These are phyloP conservation scores for Scedosporium apiospermum DNA, from an alignment of 2,329 filamentous ascomycete species.

Conservation along the genomic window DNA sequence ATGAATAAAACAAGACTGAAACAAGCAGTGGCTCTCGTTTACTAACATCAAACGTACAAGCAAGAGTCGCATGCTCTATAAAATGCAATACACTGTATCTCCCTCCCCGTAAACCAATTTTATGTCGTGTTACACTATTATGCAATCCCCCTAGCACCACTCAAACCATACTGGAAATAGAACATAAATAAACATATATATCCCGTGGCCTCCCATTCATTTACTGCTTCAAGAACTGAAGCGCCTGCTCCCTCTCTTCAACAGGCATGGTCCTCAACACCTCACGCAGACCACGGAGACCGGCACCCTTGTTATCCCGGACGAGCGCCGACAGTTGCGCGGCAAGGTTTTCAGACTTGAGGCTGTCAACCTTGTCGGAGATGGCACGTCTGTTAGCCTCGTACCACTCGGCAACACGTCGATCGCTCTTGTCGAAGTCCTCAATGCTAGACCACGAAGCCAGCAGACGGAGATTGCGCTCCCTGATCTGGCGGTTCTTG, in stretches of 20 bases:
- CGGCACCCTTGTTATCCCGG: slow-evolving; percentile 48
- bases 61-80: not conserved
- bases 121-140: not conserved
- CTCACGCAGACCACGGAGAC: slow-evolving; percentile 78
- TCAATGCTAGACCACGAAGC: slow-evolving; percentile 74
- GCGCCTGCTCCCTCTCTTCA: slow-evolving; percentile 75
- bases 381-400: slow-evolving; percentile 85
- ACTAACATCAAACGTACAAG: not conserved
- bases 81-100: not conserved
- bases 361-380: slow-evolving; percentile 70
- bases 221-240: slow-evolving; percentile 47
- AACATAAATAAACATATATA: too few species aligned
- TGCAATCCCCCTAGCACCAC: not conserved
- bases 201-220: not conserved
- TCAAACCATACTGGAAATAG: not conserved
- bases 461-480: slow-evolving; percentile 62
- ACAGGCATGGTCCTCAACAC: slow-evolving; percentile 80
- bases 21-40: slow-evolving; percentile 1
- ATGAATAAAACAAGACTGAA: slow-evolving; percentile 7
- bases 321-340: slow-evolving; percentile 36
- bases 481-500: slow-evolving; percentile 45
- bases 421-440: slow-evolving; percentile 71
- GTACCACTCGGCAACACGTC: slow-evolving; percentile 85
- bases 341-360: slow-evolving; percentile 64
- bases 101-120: not conserved